phyloP scores from a whole-genome alignment of 169 alveolate species.

The Babesia bovis region DNA sequence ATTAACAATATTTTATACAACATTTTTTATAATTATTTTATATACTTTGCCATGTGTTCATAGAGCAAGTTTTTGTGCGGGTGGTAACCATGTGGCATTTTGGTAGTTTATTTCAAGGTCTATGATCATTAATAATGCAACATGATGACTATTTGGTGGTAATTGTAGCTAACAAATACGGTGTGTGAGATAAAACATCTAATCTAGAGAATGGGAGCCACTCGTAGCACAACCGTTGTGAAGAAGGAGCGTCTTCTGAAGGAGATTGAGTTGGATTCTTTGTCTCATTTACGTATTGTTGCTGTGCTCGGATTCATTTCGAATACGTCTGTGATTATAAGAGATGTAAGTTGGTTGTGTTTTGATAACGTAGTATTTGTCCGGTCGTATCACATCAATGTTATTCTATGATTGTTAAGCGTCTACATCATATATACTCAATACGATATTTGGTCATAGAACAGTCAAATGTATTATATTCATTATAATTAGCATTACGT shows the following conservation, averaged over 20 bases:
- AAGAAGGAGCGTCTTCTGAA: slow-evolving; percentile 34
- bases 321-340: slow-evolving; percentile 32
- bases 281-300: slow-evolving; percentile 42
- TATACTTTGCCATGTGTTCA: background rate
- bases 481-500: background rate
- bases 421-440: background rate
- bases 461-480: background rate
- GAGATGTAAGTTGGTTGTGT: slow-evolving; percentile 30
- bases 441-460: background rate
- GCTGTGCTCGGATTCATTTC: slow-evolving; percentile 51
- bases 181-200: background rate
- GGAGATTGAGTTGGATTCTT: slow-evolving; percentile 44
- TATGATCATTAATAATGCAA: background rate
- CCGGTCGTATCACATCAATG: background rate
- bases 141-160: background rate
- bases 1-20: background rate
- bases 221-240: slow-evolving; percentile 12
- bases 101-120: background rate
- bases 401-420: background rate
- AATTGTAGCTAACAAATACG: background rate
- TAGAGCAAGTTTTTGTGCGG: too few relatives aligned
- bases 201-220: slow-evolving; percentile 12
- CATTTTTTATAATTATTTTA: too few relatives aligned
- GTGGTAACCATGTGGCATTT: too few relatives aligned
- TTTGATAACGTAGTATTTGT: too few relatives aligned